Evolutionary conservation across 345 rosid genomes (phyloP).

Genomic region (Sisymbrium irio): DNA sequence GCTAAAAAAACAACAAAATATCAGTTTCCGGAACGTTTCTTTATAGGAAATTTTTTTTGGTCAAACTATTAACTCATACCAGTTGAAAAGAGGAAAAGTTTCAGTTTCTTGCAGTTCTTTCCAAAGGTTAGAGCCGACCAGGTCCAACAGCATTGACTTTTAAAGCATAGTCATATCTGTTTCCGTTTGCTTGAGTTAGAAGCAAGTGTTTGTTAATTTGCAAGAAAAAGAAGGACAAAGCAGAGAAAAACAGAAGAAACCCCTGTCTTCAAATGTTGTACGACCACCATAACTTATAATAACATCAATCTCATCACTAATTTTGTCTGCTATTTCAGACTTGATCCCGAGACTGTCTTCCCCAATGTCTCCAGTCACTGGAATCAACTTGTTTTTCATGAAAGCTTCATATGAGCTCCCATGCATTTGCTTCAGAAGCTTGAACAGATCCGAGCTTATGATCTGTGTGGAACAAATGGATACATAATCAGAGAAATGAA

Average conservation of each 20-base stretch:
- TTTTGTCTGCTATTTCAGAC: constrained; percentile 2
- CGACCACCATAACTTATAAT: constrained; percentile 66
- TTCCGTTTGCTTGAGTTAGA: too few species aligned
- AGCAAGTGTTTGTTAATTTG: too few species aligned
- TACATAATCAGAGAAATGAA: background rate
- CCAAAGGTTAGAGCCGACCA: too few species aligned
- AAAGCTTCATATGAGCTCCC: constrained; percentile 29
- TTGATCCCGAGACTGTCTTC: constrained; percentile 28
- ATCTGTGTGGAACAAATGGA: background rate
- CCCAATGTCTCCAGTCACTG: constrained; percentile 34
- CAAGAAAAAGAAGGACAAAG: background rate
- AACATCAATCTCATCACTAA: constrained; percentile 51
- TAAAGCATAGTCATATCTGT: too few species aligned
- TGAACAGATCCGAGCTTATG: constrained; percentile 35
- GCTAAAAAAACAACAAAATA: too few species aligned
- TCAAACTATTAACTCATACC: too few species aligned
- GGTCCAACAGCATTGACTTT: too few species aligned
- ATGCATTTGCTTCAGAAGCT: constrained; percentile 18
- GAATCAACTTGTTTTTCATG: constrained; percentile 39
- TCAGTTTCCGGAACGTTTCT: too few species aligned
- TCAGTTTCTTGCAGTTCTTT: too few species aligned
- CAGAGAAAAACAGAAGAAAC: background rate
- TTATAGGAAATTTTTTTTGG: too few species aligned
- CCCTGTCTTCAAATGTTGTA: constrained; percentile 47
- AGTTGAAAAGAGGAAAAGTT: too few species aligned